These are phyloP conservation scores for Phyllosticta ampelicida DNA, from an alignment of 2,329 filamentous ascomycete species.

Conservation along the genomic window DNA sequence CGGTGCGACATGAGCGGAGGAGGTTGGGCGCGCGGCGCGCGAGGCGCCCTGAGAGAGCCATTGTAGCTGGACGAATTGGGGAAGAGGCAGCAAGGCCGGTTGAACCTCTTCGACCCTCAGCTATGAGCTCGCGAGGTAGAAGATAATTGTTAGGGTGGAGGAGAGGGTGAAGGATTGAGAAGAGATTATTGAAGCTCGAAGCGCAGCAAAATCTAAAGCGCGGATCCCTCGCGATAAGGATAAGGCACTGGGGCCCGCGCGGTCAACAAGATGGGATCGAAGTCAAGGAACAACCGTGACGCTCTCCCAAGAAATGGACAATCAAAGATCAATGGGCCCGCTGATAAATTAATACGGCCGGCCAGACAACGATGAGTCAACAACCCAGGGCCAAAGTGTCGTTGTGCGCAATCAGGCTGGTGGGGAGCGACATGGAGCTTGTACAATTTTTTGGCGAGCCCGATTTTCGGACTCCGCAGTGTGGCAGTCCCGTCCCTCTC, in stretches of 20 bases:
- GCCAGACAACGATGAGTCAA: background rate
- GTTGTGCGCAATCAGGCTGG: background rate
- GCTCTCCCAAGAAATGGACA: background rate
- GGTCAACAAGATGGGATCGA: background rate
- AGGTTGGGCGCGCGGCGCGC: constrained; percentile 28
- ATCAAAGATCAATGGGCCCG: background rate
- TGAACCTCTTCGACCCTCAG: constrained; percentile 14
- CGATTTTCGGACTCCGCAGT: background rate
- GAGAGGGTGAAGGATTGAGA: constrained; percentile 2
- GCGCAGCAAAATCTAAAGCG: constrained; percentile 9
- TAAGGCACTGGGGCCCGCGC: background rate
- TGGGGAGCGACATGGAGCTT: background rate
- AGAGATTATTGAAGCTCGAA: background rate
- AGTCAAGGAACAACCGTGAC: background rate
- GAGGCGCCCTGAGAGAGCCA: constrained; percentile 33
- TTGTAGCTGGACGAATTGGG: constrained; percentile 13
- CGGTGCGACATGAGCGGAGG: constrained; percentile 24
- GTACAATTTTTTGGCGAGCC: background rate
- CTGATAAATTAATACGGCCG: constrained; percentile 6
- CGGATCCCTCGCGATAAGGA: constrained; percentile 6
- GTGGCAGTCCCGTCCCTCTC: background rate
- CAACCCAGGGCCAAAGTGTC: background rate
- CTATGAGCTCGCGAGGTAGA: background rate
- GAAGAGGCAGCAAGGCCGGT: constrained; percentile 15
- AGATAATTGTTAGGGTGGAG: background rate